Percentiles rank a stretch among this genome's conserved stretches.
phyloP scores from a whole-genome alignment of 352 stramenopile species.

The Plasmopara halstedii region DNA sequence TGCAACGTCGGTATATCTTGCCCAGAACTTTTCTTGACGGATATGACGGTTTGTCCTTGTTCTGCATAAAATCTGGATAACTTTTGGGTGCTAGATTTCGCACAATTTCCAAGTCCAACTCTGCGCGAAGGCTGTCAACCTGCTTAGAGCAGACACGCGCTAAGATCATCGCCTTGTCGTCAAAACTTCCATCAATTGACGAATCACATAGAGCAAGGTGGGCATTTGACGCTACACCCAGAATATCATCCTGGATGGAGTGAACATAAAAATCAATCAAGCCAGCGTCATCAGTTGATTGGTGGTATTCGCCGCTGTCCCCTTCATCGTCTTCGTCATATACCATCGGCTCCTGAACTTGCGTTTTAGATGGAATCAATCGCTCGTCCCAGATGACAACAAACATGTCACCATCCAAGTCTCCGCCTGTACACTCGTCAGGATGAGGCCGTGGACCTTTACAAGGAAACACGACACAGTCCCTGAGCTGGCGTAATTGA shows the following conservation, averaged over 20 bases:
- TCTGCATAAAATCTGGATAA: constrained; percentile 82
- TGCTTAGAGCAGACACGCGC: constrained; percentile 62
- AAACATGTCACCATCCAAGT: constrained; percentile 78
- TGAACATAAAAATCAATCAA: constrained; percentile 70
- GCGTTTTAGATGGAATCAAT: constrained; percentile 40
- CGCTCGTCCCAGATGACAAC: constrained; percentile 76
- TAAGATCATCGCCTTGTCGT: constrained; percentile 38
- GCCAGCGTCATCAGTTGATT: constrained; percentile 32
- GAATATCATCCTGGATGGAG: constrained; percentile 61
- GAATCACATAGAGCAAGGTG: constrained; percentile 63
- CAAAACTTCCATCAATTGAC: constrained; percentile 35
- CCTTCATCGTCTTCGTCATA: constrained; percentile 24
- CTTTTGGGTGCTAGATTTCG: constrained; percentile 36
- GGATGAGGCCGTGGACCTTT: constrained; percentile 57
- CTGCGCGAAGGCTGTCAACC: constrained; percentile 54
- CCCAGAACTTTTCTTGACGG: constrained; percentile 64
- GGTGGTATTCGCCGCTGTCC: constrained; percentile 16
- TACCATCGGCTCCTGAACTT: constrained; percentile 41
- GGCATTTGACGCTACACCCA: constrained; percentile 71
- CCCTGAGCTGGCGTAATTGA: constrained; percentile 36
- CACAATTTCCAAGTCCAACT: constrained; percentile 51
- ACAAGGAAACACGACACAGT: constrained; percentile 77
- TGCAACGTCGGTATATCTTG: constrained; percentile 63
- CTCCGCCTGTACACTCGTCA: constrained; percentile 72
- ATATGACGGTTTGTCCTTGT: constrained; percentile 53